phyloP scores from a whole-genome alignment of 83 land plant species.

The Picea abies region DNA sequence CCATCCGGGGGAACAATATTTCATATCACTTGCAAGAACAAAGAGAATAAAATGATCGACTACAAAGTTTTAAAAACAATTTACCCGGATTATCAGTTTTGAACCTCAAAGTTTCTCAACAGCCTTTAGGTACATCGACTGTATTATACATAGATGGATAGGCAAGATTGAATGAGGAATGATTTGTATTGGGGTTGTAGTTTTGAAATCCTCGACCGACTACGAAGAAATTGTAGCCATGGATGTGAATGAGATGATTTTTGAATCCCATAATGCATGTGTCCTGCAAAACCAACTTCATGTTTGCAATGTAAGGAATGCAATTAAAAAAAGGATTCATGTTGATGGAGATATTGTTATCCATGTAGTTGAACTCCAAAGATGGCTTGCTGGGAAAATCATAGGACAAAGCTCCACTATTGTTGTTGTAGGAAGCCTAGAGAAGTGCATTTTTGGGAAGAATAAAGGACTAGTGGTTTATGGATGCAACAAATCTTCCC shows the following conservation, averaged over 20 bases:
- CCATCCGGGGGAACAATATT: too few relatives aligned
- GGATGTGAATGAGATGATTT: too few relatives aligned
- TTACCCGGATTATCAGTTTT: conserved; percentile 42
- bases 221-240: too few relatives aligned
- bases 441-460: too few relatives aligned
- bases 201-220: too few relatives aligned
- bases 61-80: too few relatives aligned
- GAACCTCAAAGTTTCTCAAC: conserved; percentile 38
- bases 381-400: conserved; percentile 45
- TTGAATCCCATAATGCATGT: too few relatives aligned
- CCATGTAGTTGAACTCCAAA: conserved; percentile 32
- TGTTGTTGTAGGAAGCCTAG: conserved; percentile 19
- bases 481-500: too few relatives aligned
- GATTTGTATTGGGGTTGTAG: too few relatives aligned
- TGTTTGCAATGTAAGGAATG: conserved; percentile 25
- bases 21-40: too few relatives aligned
- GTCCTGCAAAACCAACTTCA: conserved; percentile 18
- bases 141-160: conserved; percentile 74
- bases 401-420: neutral
- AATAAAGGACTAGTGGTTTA: too few relatives aligned
- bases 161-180: neutral
- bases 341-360: conserved; percentile 17
- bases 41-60: too few relatives aligned
- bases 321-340: conserved; percentile 26
- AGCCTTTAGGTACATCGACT: conserved; percentile 29